phyloP scores from a whole-genome alignment of 2,329 filamentous ascomycete species.

The Hymenoscyphus albidus region DNA sequence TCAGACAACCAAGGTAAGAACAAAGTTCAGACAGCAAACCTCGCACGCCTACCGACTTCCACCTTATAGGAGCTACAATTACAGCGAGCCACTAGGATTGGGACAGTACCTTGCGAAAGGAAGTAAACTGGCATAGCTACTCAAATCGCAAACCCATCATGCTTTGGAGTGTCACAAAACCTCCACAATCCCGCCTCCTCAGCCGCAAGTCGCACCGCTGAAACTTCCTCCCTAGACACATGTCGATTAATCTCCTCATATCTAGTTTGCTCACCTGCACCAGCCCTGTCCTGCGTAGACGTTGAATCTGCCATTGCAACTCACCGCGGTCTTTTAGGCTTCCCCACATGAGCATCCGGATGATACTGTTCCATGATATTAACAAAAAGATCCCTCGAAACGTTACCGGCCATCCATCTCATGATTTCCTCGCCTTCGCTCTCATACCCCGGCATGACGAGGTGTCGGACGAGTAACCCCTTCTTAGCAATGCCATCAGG shows the following conservation, averaged over 20 bases:
- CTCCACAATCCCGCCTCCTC: constrained; percentile 71
- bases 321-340: constrained; percentile 46
- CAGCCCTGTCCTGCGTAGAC: constrained; percentile 26
- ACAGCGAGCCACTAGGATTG: too few species aligned
- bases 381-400: constrained; percentile 73
- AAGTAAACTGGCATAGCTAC: background rate
- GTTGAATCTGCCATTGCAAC: constrained; percentile 26
- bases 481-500: constrained; percentile 75
- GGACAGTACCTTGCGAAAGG: too few species aligned
- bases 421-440: constrained; percentile 72
- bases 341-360: constrained; percentile 74
- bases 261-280: constrained; percentile 40
- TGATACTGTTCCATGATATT: constrained; percentile 90
- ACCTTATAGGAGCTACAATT: too few species aligned
- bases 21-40: too few species aligned
- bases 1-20: too few species aligned
- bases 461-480: constrained; percentile 70
- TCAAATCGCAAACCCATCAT: constrained; percentile 28
- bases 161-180: constrained; percentile 58
- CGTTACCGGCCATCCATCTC: constrained; percentile 67
- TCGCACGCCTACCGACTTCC: too few species aligned
- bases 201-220: constrained; percentile 62
- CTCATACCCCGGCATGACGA: constrained; percentile 81
- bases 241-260: constrained; percentile 78
- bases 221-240: constrained; percentile 61